phyloP scores from a whole-genome alignment of 225 moss, liverwort and hornwort genomes.

The Lunularia cruciata region DNA sequence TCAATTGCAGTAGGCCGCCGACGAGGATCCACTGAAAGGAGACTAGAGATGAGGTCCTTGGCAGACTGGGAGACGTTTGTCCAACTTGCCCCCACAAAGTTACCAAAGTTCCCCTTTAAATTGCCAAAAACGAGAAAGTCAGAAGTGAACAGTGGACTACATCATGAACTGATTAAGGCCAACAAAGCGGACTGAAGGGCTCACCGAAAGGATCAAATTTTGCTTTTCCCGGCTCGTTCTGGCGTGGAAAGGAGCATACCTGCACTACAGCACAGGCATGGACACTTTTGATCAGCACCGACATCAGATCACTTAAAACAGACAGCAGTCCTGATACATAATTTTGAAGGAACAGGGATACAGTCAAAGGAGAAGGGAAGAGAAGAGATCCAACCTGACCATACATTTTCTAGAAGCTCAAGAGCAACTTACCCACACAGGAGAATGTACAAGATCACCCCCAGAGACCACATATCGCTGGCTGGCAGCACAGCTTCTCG shows the following conservation, averaged over 20 bases:
- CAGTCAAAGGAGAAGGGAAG: too few relatives aligned
- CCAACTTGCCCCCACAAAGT: constrained; percentile 72
- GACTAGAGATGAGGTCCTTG: constrained; percentile 60
- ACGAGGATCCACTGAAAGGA: constrained; percentile 58
- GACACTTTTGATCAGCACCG: background rate
- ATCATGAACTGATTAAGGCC: background rate
- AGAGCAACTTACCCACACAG: constrained; percentile 61
- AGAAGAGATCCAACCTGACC: background rate
- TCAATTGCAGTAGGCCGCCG: constrained; percentile 43
- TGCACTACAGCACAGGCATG: constrained; percentile 30
- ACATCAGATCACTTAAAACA: too few relatives aligned
- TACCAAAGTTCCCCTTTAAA: constrained; percentile 44
- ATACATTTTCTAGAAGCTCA: background rate
- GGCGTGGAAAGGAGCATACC: constrained; percentile 75
- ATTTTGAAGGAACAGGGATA: too few relatives aligned
- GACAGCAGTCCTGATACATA: background rate
- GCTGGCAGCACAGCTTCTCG: constrained; percentile 46
- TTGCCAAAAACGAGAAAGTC: background rate
- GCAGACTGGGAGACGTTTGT: constrained; percentile 59
- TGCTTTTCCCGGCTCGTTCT: constrained; percentile 74
- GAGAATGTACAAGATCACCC: constrained; percentile 87
- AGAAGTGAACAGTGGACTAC: background rate
- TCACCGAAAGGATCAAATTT: constrained; percentile 63
- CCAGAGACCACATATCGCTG: constrained; percentile 89
- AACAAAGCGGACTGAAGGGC: background rate